These are phyloP conservation scores for Plantago ovata DNA, from an alignment of 257 asterid species.

Conservation along the genomic window DNA sequence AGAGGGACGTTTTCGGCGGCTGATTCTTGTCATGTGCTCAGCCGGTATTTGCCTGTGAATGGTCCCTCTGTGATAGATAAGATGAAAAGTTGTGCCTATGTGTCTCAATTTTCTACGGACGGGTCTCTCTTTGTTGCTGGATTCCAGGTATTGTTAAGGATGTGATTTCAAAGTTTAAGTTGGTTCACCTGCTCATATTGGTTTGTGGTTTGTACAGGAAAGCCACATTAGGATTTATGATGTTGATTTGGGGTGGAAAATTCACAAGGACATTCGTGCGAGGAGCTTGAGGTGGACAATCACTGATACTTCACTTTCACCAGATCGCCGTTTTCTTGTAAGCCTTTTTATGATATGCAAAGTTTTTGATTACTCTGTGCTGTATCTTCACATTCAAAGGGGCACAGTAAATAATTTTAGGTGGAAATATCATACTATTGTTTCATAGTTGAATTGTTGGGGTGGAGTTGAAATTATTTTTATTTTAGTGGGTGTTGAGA, in stretches of 20 bases:
- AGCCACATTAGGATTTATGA: slow-evolving; percentile 79
- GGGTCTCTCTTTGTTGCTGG: slow-evolving; percentile 91
- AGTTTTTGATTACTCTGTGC: slow-evolving; percentile 10
- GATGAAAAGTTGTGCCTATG: slow-evolving; percentile 65
- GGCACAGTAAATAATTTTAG: neutral
- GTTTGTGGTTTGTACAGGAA: slow-evolving; percentile 40
- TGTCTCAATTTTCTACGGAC: slow-evolving; percentile 81
- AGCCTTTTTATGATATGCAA: slow-evolving; percentile 20
- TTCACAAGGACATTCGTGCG: slow-evolving; percentile 78
- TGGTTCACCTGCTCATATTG: slow-evolving; percentile 1
- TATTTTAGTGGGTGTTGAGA: too few species aligned
- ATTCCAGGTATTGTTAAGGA: slow-evolving; percentile 58
- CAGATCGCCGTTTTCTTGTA: slow-evolving; percentile 88
- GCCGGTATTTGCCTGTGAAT: slow-evolving; percentile 64
- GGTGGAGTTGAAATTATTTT: too few species aligned
- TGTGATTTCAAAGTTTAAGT: slow-evolving; percentile 8
- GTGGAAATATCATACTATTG: neutral
- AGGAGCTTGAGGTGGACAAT: slow-evolving; percentile 91
- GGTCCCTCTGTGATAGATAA: slow-evolving; percentile 59
- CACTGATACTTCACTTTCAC: slow-evolving; percentile 88
- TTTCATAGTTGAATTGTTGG: too few species aligned
- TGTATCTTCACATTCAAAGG: neutral
- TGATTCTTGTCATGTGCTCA: slow-evolving; percentile 76
- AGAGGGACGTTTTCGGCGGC: slow-evolving; percentile 75
- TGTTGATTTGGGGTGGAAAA: slow-evolving; percentile 76